phyloP scores from a whole-genome alignment of 1,284 basidiomycete genomes.

The Rhodotorula sp. region DNA sequence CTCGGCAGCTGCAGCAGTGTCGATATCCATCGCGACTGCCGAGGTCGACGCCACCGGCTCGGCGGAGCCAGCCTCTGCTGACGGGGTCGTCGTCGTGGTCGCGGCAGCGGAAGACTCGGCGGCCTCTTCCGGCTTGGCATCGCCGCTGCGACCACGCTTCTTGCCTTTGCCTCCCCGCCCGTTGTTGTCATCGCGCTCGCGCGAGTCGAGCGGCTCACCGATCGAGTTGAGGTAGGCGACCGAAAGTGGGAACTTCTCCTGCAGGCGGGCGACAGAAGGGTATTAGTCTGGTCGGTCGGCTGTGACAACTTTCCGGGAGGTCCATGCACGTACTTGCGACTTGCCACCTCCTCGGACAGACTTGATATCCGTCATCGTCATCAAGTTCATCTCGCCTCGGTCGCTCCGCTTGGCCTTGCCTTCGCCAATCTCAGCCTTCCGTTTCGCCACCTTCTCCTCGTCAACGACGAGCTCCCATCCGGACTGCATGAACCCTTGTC shows the following conservation, averaged over 20 bases:
- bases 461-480: conserved; percentile 55
- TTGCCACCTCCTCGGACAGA: conserved; percentile 53
- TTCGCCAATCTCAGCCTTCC: conserved; percentile 53
- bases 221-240: conserved; percentile 39
- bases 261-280: not conserved
- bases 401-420: conserved; percentile 48
- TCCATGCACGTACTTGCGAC: conserved; percentile 57
- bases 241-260: conserved; percentile 39
- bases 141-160: conserved; percentile 26
- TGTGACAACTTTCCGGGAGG: not conserved
- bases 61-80: not conserved
- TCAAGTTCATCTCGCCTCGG: conserved; percentile 72
- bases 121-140: conserved; percentile 12
- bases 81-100: not conserved
- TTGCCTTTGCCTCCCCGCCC: conserved; percentile 23
- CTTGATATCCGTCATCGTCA: conserved; percentile 61
- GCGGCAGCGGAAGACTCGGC: conserved; percentile 29
- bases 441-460: conserved; percentile 56
- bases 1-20: not conserved
- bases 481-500: conserved; percentile 37
- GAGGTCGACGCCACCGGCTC: conserved; percentile 14
- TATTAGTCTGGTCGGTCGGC: too few relatives aligned
- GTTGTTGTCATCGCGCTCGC: conserved; percentile 11
- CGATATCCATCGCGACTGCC: not conserved
- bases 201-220: conserved; percentile 40